phyloP scores from a whole-genome alignment of 306 rosid species.

The Albizia julibrissin region DNA sequence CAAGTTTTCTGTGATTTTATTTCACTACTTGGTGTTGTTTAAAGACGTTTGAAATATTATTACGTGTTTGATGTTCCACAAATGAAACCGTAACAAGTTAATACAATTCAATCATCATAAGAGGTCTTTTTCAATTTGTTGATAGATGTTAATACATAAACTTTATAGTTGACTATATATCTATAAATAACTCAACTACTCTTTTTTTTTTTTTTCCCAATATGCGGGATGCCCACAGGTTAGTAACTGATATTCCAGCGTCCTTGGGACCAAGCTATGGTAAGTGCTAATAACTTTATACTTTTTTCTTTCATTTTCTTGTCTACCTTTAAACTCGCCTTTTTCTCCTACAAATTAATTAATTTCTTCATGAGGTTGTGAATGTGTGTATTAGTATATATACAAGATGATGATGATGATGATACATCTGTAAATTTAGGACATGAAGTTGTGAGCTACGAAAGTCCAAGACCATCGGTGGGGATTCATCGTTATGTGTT shows the following conservation, averaged over 20 bases:
- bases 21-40: not conserved
- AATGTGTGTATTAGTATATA: not conserved
- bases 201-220: too few relatives aligned
- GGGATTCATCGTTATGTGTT: slow-evolving; percentile 74
- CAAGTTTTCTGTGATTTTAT: not conserved
- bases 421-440: slow-evolving; percentile 9
- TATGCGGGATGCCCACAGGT: slow-evolving; percentile 41
- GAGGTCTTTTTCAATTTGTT: not conserved
- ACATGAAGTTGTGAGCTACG: slow-evolving; percentile 62
- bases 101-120: not conserved
- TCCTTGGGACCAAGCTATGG: slow-evolving; percentile 68
- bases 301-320: not conserved
- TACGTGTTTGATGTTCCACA: not conserved
- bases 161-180: not conserved
- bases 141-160: not conserved
- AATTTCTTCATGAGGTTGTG: not conserved
- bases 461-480: slow-evolving; percentile 60
- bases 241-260: slow-evolving; percentile 81
- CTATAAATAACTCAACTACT: not conserved
- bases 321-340: not conserved
- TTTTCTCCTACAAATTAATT: not conserved
- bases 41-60: not conserved
- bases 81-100: not conserved
- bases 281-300: slow-evolving; percentile 7
- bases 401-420: not conserved